phyloP scores from a whole-genome alignment of 306 rosid genomes.

The Pachyrhizus erosus region DNA sequence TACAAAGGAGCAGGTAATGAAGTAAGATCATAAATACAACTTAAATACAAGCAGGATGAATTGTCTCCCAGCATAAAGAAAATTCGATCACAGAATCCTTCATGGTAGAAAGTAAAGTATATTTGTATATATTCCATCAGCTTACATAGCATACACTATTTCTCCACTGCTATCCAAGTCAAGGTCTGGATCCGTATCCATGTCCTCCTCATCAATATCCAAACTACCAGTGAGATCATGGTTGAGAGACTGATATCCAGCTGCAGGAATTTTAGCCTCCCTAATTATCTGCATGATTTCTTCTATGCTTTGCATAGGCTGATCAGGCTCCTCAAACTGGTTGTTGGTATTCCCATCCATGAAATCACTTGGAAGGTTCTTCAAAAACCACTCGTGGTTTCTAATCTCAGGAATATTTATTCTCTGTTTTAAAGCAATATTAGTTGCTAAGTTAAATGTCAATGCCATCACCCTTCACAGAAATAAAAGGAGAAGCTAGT shows the following conservation, averaged over 20 bases:
- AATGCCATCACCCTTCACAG: conserved; percentile 17
- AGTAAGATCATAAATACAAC: conserved; percentile 23
- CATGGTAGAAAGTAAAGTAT: background rate
- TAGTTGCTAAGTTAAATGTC: conserved; percentile 20
- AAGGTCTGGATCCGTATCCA: conserved; percentile 89
- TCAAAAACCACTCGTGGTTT: conserved; percentile 91
- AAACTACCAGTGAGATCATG: conserved; percentile 80
- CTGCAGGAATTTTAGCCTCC: conserved; percentile 86
- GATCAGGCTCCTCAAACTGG: conserved; percentile 86
- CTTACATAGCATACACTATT: conserved; percentile 83
- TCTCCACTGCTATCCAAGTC: conserved; percentile 95
- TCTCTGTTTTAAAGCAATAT: conserved; percentile 61
- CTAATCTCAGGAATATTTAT: conserved; percentile 86
- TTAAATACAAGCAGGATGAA: conserved; percentile 40
- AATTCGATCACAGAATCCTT: conserved; percentile 43
- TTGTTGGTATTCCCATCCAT: conserved; percentile 61
- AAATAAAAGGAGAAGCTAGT: conserved; percentile 23
- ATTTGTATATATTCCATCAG: conserved; percentile 40
- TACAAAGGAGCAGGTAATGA: conserved; percentile 23
- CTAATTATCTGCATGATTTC: conserved; percentile 91
- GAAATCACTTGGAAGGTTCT: conserved; percentile 90
- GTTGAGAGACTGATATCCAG: conserved; percentile 71
- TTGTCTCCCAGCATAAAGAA: conserved; percentile 39
- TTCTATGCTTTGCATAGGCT: conserved; percentile 81
- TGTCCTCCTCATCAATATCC: conserved; percentile 89